Percentiles rank a stretch among this genome's conserved stretches.
Evolutionary conservation across 1,139 yeast species (phyloP).

Genomic region (Saccharomycopsis hybrid): DNA sequence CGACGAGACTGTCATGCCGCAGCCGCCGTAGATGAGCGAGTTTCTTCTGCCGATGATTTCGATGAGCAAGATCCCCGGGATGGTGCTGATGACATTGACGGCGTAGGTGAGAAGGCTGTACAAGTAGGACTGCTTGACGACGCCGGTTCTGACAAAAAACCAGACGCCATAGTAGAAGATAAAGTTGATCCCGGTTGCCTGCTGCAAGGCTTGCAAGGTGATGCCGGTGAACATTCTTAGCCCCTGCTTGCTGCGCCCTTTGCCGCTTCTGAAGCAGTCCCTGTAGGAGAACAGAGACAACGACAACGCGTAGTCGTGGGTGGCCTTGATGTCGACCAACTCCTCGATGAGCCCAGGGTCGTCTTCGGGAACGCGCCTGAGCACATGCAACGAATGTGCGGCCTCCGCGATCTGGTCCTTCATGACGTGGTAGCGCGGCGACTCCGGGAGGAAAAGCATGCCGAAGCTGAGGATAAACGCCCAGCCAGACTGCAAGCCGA

Average conservation of each 20-base stretch:
- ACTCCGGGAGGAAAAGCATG: constrained; percentile 65
- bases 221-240: constrained; percentile 64
- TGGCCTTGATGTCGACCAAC: constrained; percentile 70
- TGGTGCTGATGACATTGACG: constrained; percentile 61
- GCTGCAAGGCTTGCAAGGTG: constrained; percentile 64
- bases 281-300: constrained; percentile 48
- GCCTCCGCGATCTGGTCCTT: constrained; percentile 58
- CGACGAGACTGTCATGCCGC: constrained; percentile 57
- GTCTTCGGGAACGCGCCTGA: constrained; percentile 53
- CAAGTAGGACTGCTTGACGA: constrained; percentile 50
- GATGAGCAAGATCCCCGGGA: constrained; percentile 65
- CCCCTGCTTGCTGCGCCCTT: constrained; percentile 42
- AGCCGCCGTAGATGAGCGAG: constrained; percentile 55
- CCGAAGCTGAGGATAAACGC: constrained; percentile 52
- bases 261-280: constrained; percentile 63
- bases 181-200: constrained; percentile 72
- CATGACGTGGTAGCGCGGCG: constrained; percentile 65
- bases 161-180: constrained; percentile 76
- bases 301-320: constrained; percentile 66
- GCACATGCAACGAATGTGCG: constrained; percentile 50
- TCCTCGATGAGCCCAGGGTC: constrained; percentile 68
- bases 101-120: constrained; percentile 68
- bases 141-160: constrained; percentile 59
- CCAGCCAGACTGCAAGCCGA: constrained; percentile 70
- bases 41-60: constrained; percentile 64